Percentiles rank a stretch among this genome's conserved stretches.
Conservation (phyloP, 495 filamentous ascomycete genomes). For the Penicillium subrubescens region DNA sequence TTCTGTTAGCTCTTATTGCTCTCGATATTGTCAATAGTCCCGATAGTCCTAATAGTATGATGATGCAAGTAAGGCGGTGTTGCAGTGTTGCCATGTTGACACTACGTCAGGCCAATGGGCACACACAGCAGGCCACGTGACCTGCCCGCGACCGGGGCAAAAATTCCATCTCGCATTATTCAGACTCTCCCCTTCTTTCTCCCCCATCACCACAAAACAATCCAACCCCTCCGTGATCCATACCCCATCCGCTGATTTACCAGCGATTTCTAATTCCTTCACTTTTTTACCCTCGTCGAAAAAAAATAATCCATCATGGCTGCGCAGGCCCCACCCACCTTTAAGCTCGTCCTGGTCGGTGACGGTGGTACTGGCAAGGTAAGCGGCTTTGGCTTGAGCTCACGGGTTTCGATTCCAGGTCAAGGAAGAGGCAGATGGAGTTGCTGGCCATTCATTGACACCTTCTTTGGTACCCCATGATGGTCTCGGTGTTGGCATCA, state of each 20-base stretch:
- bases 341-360: slow-evolving; percentile 99
- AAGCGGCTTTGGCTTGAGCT: slow-evolving; percentile 36
- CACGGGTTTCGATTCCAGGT: slow-evolving; percentile 7
- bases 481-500: slow-evolving; percentile 11
- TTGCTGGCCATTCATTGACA: background rate
- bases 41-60: background rate
- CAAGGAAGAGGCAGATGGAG: slow-evolving; percentile 1
- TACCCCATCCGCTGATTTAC: slow-evolving; percentile 6
- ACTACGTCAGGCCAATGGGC: slow-evolving; percentile 36
- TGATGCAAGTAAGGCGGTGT: slow-evolving; percentile 11
- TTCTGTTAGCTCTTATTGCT: background rate
- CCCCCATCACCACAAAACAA: slow-evolving; percentile 22
- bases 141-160: slow-evolving; percentile 41
- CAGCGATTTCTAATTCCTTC: slow-evolving; percentile 3
- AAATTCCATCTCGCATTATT: slow-evolving; percentile 48
- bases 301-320: slow-evolving; percentile 59
- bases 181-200: slow-evolving; percentile 29
- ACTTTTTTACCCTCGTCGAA: slow-evolving; percentile 7
- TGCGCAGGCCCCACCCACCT: slow-evolving; percentile 65
- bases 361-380: slow-evolving; percentile 99
- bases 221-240: slow-evolving; percentile 13
- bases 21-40: background rate
- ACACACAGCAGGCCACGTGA: slow-evolving; percentile 38
- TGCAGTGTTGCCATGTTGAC: background rate
- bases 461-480: background rate